Base-by-base conservation (phyloP, 768 basidiomycete genomes). In the Erythrobasidium yunnanense region DNA sequence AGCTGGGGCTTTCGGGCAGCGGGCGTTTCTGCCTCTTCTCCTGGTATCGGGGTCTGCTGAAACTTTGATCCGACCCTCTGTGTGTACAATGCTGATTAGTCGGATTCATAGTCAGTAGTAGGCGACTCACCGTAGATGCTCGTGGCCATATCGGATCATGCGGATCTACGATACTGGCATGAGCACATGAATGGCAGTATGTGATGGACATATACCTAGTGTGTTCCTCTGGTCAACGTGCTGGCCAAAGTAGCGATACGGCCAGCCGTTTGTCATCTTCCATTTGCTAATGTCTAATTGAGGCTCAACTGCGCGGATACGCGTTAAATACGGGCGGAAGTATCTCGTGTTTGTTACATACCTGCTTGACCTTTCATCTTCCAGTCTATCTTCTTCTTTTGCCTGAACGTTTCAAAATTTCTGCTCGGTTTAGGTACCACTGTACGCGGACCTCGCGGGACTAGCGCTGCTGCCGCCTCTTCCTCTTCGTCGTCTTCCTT, bases 81-180 rank as follows among this genome's bases (percentile, higher is more conserved):
- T 55, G 29, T n/a, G n/a, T n/a, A n/a, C n/a, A n/a, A n/a, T n/a
- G n/a, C n/a, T n/a, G 25, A 23, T 6, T 46, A 8, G 35, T 29
- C 35, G 8, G 17, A 27, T 18, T 27, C 13, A 66, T 5, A 55
- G 42, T 6, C 38, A n/a, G n/a, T n/a, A n/a, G n/a, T n/a, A n/a
- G 7, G 58, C 54, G 38, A 47, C 67, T 17, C 20, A 71, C 70
- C 1, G 88, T 92, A 5, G 88, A 86, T 15, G 90, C 85, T 66
- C 90, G 86, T 66, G 93, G 92, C 75, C 91, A 96, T 75, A 97
- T 93, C 66, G 90, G 83, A 78, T 99, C 93, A 76, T 99, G 90
- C 51, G 89, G 84, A 80, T 97, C 93, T 91, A 7, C 11, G 38
- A 42, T 42, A 30, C 3, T 20, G 18, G 25, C 30, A 20, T 18